phyloP scores from a whole-genome alignment of 306 rosid species.

The Alnus rubra region DNA sequence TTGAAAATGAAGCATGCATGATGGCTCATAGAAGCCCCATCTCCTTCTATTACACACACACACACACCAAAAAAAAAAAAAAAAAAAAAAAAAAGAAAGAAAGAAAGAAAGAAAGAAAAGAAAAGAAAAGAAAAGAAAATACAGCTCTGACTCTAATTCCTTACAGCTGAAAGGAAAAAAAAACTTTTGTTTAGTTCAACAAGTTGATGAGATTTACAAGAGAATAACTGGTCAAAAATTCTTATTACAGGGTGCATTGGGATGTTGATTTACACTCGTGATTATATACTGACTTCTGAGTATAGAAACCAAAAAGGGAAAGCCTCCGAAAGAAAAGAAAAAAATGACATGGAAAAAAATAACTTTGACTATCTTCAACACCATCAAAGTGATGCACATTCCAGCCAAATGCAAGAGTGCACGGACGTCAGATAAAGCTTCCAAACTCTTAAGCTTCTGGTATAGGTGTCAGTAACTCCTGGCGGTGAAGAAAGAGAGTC shows the following conservation, averaged over 20 bases:
- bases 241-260: constrained; percentile 31
- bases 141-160: background rate
- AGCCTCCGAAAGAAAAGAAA: constrained; percentile 2
- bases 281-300: constrained; percentile 25
- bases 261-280: constrained; percentile 37
- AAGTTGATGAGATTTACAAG: constrained; percentile 39
- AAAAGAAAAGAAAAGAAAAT: background rate
- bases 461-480: constrained; percentile 60
- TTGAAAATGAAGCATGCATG: background rate
- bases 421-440: constrained; percentile 26
- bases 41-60: background rate
- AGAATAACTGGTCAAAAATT: constrained; percentile 19
- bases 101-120: background rate
- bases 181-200: constrained; percentile 4
- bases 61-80: background rate
- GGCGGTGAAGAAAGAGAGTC: constrained; percentile 28
- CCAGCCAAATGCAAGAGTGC: constrained; percentile 19
- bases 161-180: constrained; percentile 10
- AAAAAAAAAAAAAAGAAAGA: background rate
- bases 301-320: constrained; percentile 4
- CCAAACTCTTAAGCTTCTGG: constrained; percentile 61
- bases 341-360: background rate
- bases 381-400: constrained; percentile 15
- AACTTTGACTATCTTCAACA: background rate
- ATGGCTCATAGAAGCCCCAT: background rate